Base-by-base conservation (phyloP, 2,329 filamentous ascomycete genomes). In the Colletotrichum sp. region DNA sequence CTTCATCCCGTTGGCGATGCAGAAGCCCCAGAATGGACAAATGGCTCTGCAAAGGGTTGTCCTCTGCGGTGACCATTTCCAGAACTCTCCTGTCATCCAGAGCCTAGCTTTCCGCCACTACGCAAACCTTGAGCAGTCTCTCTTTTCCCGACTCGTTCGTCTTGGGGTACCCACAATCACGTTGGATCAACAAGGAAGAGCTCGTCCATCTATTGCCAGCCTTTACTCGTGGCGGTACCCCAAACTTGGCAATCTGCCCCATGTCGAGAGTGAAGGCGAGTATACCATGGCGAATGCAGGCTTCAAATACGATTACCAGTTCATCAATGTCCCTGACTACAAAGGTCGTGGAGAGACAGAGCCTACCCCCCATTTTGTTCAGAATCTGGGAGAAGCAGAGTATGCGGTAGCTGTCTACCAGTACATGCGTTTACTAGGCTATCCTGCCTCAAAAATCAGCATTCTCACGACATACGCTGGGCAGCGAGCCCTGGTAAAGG, bases 351-450 rank as follows among this genome's bases (percentile, higher is more conserved):
- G 97, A 66, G 97, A 99, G 86, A 91, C 92, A 66, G 96, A 98
- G 82, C 97, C 97, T 1, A 94, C 94, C 28, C 95, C 96, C 27
- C 96, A 98, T 85, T 99, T 98, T 84, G 94, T 98, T 70, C 96
- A 98, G 84, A 99, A 99, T 81, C 86, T 98, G 60, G 97, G 97
- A 62, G 97, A 99, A 85, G 97, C 97, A 4, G 97, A 99, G 85
- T 99, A 98, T 83, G 94, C 96, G 3, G 97, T 98, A 30, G 97
- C 97, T 5, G 90, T 99, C 34, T 99, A 93, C 86, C 96, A 98
- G 86, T 99, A 98, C 83, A 98, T 99, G 97, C 93, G 97, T 25
- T 88, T 99, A 25, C 91, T 99, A 6, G 97, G 96, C 22, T 99
- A 99, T 80, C 95, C 97, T 7, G 94, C 95, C 1, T 84, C 87